Percentiles rank a stretch among this genome's conserved stretches.
Evolutionary conservation across 805 yeast genomes (phyloP).

Genomic region (Saturnispora zaruensis): DNA sequence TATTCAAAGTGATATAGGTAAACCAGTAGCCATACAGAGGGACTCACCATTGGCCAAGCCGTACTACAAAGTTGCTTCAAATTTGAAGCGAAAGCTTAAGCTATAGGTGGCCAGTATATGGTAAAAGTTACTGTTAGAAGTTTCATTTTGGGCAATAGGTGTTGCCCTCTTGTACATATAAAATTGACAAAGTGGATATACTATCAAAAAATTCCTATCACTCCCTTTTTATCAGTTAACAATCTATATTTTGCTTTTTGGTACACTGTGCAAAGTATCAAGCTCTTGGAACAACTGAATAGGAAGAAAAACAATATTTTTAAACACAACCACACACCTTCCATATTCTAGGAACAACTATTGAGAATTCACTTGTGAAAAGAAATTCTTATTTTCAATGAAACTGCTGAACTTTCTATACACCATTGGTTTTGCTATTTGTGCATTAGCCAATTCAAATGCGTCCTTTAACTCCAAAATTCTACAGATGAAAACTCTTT

Average conservation of each 20-base stretch:
- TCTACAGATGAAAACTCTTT: neutral
- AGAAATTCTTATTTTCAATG: neutral
- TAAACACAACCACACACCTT: neutral
- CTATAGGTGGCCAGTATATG: too few relatives aligned
- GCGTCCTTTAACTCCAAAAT: neutral
- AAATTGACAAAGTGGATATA: neutral
- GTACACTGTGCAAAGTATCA: neutral
- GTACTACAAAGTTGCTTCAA: slow-evolving; percentile 43
- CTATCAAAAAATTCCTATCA: neutral
- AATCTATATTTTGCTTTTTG: neutral
- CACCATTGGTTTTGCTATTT: neutral
- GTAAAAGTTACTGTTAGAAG: too few relatives aligned
- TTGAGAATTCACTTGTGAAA: neutral
- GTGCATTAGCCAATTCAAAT: neutral
- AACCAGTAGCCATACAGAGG: slow-evolving; percentile 46
- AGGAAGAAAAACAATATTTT: neutral
- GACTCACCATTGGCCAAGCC: slow-evolving; percentile 32
- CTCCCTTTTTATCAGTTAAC: neutral
- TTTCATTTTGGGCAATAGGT: neutral
- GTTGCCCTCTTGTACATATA: neutral
- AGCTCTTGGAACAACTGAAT: neutral
- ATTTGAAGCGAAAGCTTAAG: slow-evolving; percentile 17
- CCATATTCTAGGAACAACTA: neutral
- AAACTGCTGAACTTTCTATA: neutral
- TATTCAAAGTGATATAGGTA: slow-evolving; percentile 51